Base-by-base conservation (phyloP, 805 yeast species). In the Tetrapisispora arboricola region DNA sequence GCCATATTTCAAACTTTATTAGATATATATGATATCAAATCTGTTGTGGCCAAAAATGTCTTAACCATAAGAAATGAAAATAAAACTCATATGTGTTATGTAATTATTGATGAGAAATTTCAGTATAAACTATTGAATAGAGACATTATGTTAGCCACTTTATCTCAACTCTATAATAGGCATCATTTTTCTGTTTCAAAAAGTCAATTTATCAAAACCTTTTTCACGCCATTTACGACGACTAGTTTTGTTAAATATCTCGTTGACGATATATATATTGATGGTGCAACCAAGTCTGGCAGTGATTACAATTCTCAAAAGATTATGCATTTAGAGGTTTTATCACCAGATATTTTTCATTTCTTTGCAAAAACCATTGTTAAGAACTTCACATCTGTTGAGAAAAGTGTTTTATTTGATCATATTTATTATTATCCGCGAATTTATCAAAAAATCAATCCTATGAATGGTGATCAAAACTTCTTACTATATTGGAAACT, bases 1-100 rank as follows among this genome's bases (percentile, higher is more conserved):
- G 44, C 52, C 5, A 55, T 58, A 12, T 39, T 58, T 15, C 60
- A 58, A 33, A 38, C 46, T 4, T 18, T 55, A 16, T 43, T 54
- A 2, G 30, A 45, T 11, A 30, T 11, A 21, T 44, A 48, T 39
- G 36, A 36, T 13, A 44, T 55, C 6, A 48, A 47, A 17, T 41
- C 55, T 1, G 39, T 41, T 4, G 16, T 54, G 17, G 49, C 54
- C 15, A 42, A 44, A 16, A 38, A 47, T 4, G 49, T 49, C 25
- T 39, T 53, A 13, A 50, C 48, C 2, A 47, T 54, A 26, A 41
- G 49, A 7, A 54, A 50, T 39, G 17, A 30, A 16, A 10, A n/a
- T 6, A 27, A 27, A 21, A n/a, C 18, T 7, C 39, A 36, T 28
- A 5, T 36, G 2, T 36, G 25, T n/a, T 36, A 36, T 18, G 13